Conservation (phyloP, 1,139 yeast species). For the Candida buenavistaensis region DNA sequence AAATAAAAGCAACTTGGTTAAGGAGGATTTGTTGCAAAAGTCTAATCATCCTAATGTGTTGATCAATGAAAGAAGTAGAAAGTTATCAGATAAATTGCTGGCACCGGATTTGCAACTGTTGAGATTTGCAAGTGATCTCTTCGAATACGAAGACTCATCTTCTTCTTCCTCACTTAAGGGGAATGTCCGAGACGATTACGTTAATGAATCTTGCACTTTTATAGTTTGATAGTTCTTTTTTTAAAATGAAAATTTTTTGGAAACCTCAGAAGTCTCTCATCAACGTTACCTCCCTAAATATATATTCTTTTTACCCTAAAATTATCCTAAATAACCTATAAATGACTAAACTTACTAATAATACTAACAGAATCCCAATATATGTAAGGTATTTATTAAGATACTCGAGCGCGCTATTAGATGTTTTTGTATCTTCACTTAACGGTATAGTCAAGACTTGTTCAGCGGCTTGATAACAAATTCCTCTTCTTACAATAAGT, state of each 20-base stretch:
- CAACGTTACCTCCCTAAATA: no score
- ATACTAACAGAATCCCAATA: constrained; percentile 21
- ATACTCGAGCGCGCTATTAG: constrained; percentile 19
- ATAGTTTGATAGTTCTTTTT: constrained; percentile 1
- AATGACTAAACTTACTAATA: constrained; percentile 21
- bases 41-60: constrained; percentile 14
- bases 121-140: constrained; percentile 2
- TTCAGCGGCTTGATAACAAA: constrained; percentile 46
- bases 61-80: constrained; percentile 12
- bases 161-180: neutral
- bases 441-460: constrained; percentile 46
- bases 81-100: constrained; percentile 11
- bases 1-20: constrained; percentile 5
- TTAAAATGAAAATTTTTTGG: no score
- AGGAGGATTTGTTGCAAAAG: constrained; percentile 10
- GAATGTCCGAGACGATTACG: constrained; percentile 20
- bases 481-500: constrained; percentile 36
- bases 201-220: constrained; percentile 4
- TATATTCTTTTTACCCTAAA: constrained; percentile 7
- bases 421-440: constrained; percentile 27
- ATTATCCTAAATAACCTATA: constrained; percentile 24
- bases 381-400: constrained; percentile 24
- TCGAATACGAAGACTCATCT: constrained; percentile 1
- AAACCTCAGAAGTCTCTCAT: no score
- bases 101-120: constrained; percentile 10